A percentile compares a stretch with the other conserved stretches of the same genome.
Conservation (phyloP, 306 rosid genomes). For the Trifolium pratense region DNA sequence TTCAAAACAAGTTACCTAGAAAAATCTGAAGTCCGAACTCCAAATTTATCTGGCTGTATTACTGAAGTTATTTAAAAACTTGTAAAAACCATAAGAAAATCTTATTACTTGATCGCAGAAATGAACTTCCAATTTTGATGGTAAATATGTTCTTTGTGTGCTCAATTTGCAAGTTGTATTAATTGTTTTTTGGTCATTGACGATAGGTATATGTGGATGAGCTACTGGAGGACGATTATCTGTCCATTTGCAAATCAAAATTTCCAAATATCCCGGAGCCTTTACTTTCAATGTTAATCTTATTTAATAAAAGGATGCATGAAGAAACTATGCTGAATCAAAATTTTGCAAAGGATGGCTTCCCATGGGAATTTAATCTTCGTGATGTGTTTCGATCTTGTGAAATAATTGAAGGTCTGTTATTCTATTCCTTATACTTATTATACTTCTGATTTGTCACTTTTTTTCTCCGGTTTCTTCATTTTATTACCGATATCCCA, state of each 20-base stretch:
- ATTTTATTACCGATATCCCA: neutral
- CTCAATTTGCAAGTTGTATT: neutral
- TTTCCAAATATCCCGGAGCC: slow-evolving; percentile 62
- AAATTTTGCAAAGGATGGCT: slow-evolving; percentile 85
- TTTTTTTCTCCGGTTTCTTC: neutral
- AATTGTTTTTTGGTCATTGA: slow-evolving; percentile 32
- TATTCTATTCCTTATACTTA: slow-evolving; percentile 17
- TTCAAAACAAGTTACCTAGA: neutral
- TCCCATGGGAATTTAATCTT: slow-evolving; percentile 97
- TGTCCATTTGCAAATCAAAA: slow-evolving; percentile 77
- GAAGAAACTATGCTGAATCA: slow-evolving; percentile 73
- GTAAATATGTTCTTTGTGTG: slow-evolving; percentile 15
- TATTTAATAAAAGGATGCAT: slow-evolving; percentile 76
- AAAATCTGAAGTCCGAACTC: neutral
- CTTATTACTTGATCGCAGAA: neutral
- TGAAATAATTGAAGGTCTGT: slow-evolving; percentile 76
- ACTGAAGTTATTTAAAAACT: neutral
- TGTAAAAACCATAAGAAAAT: slow-evolving; percentile 2
- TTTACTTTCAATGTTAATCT: slow-evolving; percentile 64
- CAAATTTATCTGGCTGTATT: slow-evolving; percentile 14
- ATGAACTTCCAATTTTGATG: neutral
- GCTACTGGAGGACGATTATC: slow-evolving; percentile 76
- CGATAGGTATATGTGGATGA: slow-evolving; percentile 94
- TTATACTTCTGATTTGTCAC: slow-evolving; percentile 5
- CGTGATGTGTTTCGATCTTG: slow-evolving; percentile 94